Evolutionary conservation across 163 green algal genomes (phyloP), one percentile per base, ranked within the genome.

Genomic region (Prototheca wickerhamii): DNA sequence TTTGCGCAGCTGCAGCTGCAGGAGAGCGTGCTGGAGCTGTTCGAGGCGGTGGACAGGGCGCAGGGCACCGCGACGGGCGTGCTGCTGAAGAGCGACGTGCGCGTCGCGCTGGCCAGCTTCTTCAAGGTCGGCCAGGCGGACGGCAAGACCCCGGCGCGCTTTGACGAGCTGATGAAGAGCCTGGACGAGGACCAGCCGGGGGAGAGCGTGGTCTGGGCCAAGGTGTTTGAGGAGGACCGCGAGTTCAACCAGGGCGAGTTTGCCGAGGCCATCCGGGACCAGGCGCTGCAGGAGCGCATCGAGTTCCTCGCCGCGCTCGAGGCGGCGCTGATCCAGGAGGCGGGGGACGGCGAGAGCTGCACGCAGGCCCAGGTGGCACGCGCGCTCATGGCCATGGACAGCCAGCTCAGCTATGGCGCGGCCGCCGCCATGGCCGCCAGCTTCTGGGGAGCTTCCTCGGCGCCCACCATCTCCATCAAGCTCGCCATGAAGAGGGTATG

Each of bases 241-340:
- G 82, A 88, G 44, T 88, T 77, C 66, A 87, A 88, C 58, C 79
- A 86, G 68, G 78, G 79, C 29, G 71, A 77, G 30, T 88, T 88
- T 82, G 80, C 77, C 17, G 82, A 88, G 74, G 49, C 55, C n/a
- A 63, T 87, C 42, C 67, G 79, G 2, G 80, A 87, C 53, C 82
- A 88, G 70, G 80, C 75, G 46, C 61, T 88, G 64, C 26, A 72
- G 33, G 82, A 87, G 67, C 60, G 80, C 21, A 60, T 79, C 2
- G 74, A 80, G 58, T 79, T 74, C 65, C 78, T 79, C 58, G 62
- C 60, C 56, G 66, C 81, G 4, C 58, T 84, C 65, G 69, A 85
- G 60, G 35, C 53, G 40, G 57, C 72, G 7, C 59, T 86, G 4
- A 73, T 69, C 21, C 67, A 80, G 30, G 70, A 77, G 40, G 58